Evolutionary conservation across 768 basidiomycete genomes (phyloP).

Genomic region (Botryobasidium botryosum): DNA sequence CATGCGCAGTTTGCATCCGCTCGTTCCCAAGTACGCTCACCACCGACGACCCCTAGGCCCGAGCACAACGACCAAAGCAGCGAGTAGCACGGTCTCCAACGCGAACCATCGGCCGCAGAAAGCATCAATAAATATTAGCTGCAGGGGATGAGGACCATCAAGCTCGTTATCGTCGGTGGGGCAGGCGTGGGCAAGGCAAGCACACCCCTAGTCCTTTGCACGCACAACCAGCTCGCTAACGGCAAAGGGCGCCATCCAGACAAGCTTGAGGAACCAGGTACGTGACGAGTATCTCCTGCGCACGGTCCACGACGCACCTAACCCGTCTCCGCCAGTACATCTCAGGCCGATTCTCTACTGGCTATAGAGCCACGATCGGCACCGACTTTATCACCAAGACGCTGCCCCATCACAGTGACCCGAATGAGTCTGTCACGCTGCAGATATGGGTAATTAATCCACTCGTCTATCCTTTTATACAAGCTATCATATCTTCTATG

Average conservation of each 20-base stretch:
- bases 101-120: no score
- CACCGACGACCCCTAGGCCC: no score
- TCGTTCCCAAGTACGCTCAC: no score
- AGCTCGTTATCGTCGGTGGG: constrained; percentile 66
- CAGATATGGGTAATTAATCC: no score
- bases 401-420: constrained; percentile 38
- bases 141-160: no score
- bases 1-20: no score
- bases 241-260: constrained; percentile 9
- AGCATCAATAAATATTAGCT: no score
- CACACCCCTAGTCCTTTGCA: constrained; percentile 19
- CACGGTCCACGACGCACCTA: not conserved
- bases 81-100: no score
- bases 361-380: constrained; percentile 74
- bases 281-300: not conserved
- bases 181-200: constrained; percentile 82
- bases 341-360: constrained; percentile 53
- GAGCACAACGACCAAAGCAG: no score
- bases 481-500: constrained; percentile 25
- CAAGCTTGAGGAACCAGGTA: constrained; percentile 15
- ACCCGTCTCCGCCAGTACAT: constrained; percentile 36
- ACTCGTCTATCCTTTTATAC: constrained; percentile 17
- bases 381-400: constrained; percentile 77
- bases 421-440: constrained; percentile 38
- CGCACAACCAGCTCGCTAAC: constrained; percentile 1